A percentile compares a stretch with the other conserved stretches of the same genome.
Conservation (phyloP, 2,329 filamentous ascomycete genomes). For the Fusarium paranaense region DNA sequence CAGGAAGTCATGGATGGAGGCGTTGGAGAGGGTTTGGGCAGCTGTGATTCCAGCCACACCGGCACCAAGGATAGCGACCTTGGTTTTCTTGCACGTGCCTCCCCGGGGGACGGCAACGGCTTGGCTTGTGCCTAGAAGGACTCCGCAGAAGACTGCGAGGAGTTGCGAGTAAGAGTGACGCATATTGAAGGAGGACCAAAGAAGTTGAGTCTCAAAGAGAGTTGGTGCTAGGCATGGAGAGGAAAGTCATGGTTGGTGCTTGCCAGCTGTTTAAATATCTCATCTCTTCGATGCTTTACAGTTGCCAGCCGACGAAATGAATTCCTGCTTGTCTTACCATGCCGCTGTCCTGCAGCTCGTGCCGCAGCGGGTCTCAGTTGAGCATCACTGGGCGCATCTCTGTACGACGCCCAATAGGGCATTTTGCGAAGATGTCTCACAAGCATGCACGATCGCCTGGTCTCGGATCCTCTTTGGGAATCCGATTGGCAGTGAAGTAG, state of each 20-base stretch:
- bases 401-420: neutral
- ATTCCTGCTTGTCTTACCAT: neutral
- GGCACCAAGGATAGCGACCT: slow-evolving; percentile 59
- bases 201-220: neutral
- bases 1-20: slow-evolving; percentile 71
- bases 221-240: neutral
- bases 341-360: neutral
- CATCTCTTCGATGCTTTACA: neutral
- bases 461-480: neutral
- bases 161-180: slow-evolving; percentile 7
- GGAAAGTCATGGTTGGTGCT: neutral
- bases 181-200: neutral
- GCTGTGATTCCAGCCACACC: slow-evolving; percentile 73
- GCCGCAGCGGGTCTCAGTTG: neutral
- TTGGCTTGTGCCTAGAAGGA: slow-evolving; percentile 13
- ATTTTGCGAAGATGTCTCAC: neutral
- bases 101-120: slow-evolving; percentile 21
- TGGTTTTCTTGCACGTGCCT: slow-evolving; percentile 44
- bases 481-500: neutral
- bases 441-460: neutral
- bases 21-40: slow-evolving; percentile 71
- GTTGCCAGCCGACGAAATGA: neutral
- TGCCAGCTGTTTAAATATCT: neutral
- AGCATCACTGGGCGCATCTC: neutral
- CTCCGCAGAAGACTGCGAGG: slow-evolving; percentile 7